Base-by-base conservation (phyloP, 2,329 filamentous ascomycete species). In the Calonectria ilicicola region DNA sequence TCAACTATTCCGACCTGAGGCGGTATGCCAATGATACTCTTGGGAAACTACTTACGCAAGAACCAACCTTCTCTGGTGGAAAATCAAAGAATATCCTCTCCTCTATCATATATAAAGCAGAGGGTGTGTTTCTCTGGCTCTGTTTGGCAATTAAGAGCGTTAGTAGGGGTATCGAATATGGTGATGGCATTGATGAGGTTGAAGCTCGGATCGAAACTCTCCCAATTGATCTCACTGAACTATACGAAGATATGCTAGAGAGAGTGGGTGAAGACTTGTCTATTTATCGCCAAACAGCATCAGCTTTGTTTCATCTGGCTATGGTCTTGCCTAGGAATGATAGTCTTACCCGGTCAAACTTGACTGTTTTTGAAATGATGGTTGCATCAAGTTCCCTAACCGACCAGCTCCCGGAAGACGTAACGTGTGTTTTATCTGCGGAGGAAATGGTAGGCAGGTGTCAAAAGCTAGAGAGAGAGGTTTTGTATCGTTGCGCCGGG, bases 181-280 rank as follows among this genome's bases (percentile, higher is more conserved):
- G 63, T 5, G 67, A 73, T 14, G 17, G 26, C 1, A 2, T 21
- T 12, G 29, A 23, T 1, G 60, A 66, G 9, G 29, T 73, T 7
- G 5, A 44, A 14, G 2, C 15, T 19, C 26, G 70, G 9, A 47
- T 73, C 23, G 15, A 40, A 5, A 38, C 6, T 5, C 17, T 70
- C 3, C 56, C 70, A 6, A 9, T 23, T 10, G 47, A 64, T 17
- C 56, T 73, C 3, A 5, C 32, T 2, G 35, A 26, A 1, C 15
- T 73, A 7, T 73, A 70, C 19, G 46, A 53, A 19, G 70, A 73
- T 10, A 70, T 73, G 70, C 51, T 67, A 40, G 35, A 35, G 35
- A 58, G 70, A 19, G n/a, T 69, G 12, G 38, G 29, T 12, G 70
- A 69, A 17, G 70, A 72, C 19, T 5, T 17, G 14, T 3, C 12